A percentile compares a stretch with the other conserved stretches of the same genome.
Conservation (phyloP, 768 basidiomycete species). For the Pulveroboletus sp. region DNA sequence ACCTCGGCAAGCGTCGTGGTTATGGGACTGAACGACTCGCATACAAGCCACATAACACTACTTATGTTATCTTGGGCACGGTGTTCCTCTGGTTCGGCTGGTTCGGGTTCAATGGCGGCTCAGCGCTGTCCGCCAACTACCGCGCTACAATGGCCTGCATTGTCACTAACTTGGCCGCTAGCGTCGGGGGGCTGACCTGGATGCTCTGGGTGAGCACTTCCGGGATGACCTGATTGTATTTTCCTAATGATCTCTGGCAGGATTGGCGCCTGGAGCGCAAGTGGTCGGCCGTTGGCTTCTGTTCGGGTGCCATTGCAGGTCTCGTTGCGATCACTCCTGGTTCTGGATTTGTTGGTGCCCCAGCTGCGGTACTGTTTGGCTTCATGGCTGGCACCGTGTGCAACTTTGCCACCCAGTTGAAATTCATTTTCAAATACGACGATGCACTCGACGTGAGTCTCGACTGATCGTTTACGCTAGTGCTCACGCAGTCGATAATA, state of each 20-base stretch:
- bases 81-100: slow-evolving; percentile 93
- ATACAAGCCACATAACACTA: slow-evolving; percentile 93
- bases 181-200: slow-evolving; percentile 86
- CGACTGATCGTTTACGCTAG: background rate
- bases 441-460: slow-evolving; percentile 71
- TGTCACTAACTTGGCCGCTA: slow-evolving; percentile 89
- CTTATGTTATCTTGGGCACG: slow-evolving; percentile 91
- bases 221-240: background rate
- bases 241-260: slow-evolving; percentile 25
- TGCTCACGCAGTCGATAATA: slow-evolving; percentile 24
- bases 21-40: slow-evolving; percentile 88
- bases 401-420: slow-evolving; percentile 96
- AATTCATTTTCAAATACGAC: slow-evolving; percentile 72
- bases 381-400: slow-evolving; percentile 77
- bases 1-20: slow-evolving; percentile 85
- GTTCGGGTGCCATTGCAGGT: slow-evolving; percentile 89
- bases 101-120: slow-evolving; percentile 96
- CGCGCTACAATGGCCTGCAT: slow-evolving; percentile 86
- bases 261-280: slow-evolving; percentile 92
- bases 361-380: slow-evolving; percentile 83
- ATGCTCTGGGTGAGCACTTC: slow-evolving; percentile 68
- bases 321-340: slow-evolving; percentile 88
- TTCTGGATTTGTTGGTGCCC: slow-evolving; percentile 75
- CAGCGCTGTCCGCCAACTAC: slow-evolving; percentile 83
- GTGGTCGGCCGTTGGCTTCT: slow-evolving; percentile 93